phyloP scores from a whole-genome alignment of 208 protist genomes.

The Acanthamoeba sp. region DNA sequence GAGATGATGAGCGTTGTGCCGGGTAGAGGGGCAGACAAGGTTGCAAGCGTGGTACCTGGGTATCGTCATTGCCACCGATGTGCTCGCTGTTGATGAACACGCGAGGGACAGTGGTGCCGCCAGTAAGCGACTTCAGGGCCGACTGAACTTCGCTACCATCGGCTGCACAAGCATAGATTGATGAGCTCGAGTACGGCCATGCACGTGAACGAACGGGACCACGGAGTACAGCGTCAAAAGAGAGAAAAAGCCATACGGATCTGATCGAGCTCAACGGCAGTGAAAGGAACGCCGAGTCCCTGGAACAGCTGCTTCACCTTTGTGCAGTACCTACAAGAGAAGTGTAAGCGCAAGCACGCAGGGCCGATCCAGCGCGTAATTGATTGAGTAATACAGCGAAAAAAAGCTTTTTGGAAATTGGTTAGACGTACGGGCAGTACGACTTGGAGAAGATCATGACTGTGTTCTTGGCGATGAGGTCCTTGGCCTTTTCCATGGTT shows the following conservation, averaged over 20 bases:
- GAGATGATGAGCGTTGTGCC: not conserved
- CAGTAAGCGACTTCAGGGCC: slow-evolving; percentile 55
- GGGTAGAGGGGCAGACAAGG: not conserved
- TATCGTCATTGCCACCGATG: slow-evolving; percentile 70
- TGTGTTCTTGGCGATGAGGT: slow-evolving; percentile 49
- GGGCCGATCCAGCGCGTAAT: no score
- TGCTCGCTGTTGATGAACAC: slow-evolving; percentile 69
- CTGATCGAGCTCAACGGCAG: slow-evolving; percentile 31
- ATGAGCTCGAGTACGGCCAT: no score
- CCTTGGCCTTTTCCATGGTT: slow-evolving; percentile 53
- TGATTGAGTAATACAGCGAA: no score
- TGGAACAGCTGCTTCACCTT: slow-evolving; percentile 21
- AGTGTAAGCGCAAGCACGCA: not conserved
- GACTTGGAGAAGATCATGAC: slow-evolving; percentile 66
- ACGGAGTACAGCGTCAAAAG: not conserved
- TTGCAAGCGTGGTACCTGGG: not conserved
- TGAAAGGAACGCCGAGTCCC: not conserved
- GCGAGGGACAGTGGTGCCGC: slow-evolving; percentile 44
- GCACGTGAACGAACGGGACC: no score
- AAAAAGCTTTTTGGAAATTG: not conserved
- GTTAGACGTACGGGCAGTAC: slow-evolving; percentile 25
- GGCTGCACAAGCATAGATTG: not conserved
- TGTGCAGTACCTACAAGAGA: not conserved
- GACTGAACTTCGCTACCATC: slow-evolving; percentile 36
- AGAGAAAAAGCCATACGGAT: not conserved